Conservation (phyloP, 495 filamentous ascomycete species). For the Xylaria venustula region DNA sequence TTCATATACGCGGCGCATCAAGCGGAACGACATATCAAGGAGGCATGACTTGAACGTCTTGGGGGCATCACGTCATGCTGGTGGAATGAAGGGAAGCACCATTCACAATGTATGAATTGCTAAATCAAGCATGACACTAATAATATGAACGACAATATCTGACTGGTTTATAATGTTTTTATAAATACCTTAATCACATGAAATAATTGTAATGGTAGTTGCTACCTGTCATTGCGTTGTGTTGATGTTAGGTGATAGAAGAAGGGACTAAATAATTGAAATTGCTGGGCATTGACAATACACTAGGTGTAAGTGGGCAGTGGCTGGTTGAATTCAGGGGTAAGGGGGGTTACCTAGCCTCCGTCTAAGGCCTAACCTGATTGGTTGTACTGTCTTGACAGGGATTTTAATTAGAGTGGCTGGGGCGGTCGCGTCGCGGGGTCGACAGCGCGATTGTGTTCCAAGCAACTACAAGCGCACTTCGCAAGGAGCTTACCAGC, state of each 20-base stretch:
- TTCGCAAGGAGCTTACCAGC: slow-evolving; percentile 26
- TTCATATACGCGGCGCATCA: slow-evolving; percentile 23
- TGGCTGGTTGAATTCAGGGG: too few species aligned
- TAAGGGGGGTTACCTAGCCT: too few species aligned
- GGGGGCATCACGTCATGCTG: neutral
- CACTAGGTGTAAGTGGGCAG: too few species aligned
- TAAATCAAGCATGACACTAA: slow-evolving; percentile 5
- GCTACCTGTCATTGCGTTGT: too few species aligned
- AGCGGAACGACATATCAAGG: slow-evolving; percentile 14
- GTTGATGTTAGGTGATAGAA: too few species aligned
- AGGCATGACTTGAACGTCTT: slow-evolving; percentile 4
- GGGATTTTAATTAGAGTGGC: slow-evolving; percentile 37
- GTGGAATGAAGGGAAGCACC: slow-evolving; percentile 7
- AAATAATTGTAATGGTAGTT: too few species aligned
- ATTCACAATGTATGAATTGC: slow-evolving; percentile 12
- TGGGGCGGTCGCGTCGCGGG: slow-evolving; percentile 28
- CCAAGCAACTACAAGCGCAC: too few species aligned
- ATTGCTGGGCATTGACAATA: too few species aligned
- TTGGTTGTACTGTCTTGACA: slow-evolving; percentile 1
- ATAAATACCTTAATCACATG: too few species aligned
- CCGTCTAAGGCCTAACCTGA: too few species aligned
- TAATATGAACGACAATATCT: neutral
- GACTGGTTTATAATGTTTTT: neutral
- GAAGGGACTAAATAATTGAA: too few species aligned
- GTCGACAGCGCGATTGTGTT: slow-evolving; percentile 8